Base-by-base conservation (phyloP, 495 filamentous ascomycete species). In the Aspergillus sparsus region DNA sequence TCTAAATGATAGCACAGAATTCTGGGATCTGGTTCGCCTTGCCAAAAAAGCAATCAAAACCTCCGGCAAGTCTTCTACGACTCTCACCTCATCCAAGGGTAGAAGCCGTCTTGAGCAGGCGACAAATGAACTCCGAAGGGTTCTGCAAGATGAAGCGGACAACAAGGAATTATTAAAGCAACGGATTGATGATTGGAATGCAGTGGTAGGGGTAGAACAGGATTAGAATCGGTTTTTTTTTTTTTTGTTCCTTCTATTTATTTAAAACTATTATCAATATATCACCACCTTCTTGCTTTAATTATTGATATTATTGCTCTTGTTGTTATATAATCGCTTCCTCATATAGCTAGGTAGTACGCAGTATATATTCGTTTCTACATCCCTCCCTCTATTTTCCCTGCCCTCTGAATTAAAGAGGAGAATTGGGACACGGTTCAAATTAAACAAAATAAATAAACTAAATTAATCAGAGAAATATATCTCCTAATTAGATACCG, bases 151-250 rank as follows among this genome's bases (percentile, higher is more conserved):
- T 9, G 46, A 60, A 35, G 55, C 60, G 16, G 56, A 60, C 34
- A 42, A 66, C 34, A 45, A 41, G 42, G 56, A 60, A 37, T 27
- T 63, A 12, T 37, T 66, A 36, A 27, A 59, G 60, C 60, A 63
- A 34, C 52, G 60, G 11, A 59, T 66, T 31, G 47, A 63, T 31
- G 60, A 62, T 50, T 18, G 62, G 21, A 46, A 53, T 12, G 32
- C 27, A 15, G 44, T 54, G 35, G 16, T 12, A 21, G 45, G 45
- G 16, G n/a, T 50, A 32, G 16, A 2, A 31, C 27, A 10, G 42
- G 42, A 46, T 8, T 46, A 46, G 42, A 27, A 21, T 50, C 21
- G 49, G 3, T 47, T 47, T 18, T 21, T 9, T 15, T 47, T 18
- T 16, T 8, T 47, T 41, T 41, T 4, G 3, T n/a, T 41, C 21